Evolutionary conservation across 2,329 filamentous ascomycete genomes (phyloP).

Genomic region (Pyrenochaeta sp.): DNA sequence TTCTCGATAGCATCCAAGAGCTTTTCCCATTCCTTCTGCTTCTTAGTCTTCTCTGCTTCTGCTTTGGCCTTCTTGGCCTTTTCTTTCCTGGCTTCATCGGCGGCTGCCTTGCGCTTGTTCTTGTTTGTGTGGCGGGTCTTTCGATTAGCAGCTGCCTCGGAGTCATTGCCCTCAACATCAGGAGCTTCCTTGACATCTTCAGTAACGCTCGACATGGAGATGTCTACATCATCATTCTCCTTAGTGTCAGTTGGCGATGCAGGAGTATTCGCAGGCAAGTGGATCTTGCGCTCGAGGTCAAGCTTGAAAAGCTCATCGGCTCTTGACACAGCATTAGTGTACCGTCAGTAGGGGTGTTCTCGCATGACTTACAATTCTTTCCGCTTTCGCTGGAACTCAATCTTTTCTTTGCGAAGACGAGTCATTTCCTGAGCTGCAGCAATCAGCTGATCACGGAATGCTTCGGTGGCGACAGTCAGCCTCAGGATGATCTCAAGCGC

Average conservation of each 20-base stretch:
- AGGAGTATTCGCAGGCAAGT: conserved; percentile 76
- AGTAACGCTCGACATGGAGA: conserved; percentile 59
- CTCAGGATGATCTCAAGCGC: conserved; percentile 87
- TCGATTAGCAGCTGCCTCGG: conserved; percentile 68
- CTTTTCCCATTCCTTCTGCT: conserved; percentile 88
- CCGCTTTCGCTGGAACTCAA: conserved; percentile 84
- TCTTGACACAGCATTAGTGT: conserved; percentile 52
- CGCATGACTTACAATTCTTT: conserved; percentile 63
- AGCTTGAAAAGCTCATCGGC: conserved; percentile 75
- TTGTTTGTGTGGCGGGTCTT: conserved; percentile 66
- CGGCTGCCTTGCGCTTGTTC: conserved; percentile 78
- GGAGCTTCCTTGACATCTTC: conserved; percentile 71
- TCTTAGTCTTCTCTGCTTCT: conserved; percentile 69
- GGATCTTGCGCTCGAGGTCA: conserved; percentile 76
- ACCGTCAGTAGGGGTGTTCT: not conserved
- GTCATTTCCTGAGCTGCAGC: conserved; percentile 96
- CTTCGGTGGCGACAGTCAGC: conserved; percentile 85
- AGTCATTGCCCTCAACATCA: conserved; percentile 77
- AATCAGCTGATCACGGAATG: conserved; percentile 87
- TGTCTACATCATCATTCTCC: conserved; percentile 66
- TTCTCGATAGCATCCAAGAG: conserved; percentile 89
- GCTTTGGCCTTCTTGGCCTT: conserved; percentile 72
- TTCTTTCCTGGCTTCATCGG: conserved; percentile 64
- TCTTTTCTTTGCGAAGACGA: conserved; percentile 91
- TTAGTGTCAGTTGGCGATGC: conserved; percentile 63